phyloP scores from a whole-genome alignment of 495 filamentous ascomycete species.

The Daldinia grandis region DNA sequence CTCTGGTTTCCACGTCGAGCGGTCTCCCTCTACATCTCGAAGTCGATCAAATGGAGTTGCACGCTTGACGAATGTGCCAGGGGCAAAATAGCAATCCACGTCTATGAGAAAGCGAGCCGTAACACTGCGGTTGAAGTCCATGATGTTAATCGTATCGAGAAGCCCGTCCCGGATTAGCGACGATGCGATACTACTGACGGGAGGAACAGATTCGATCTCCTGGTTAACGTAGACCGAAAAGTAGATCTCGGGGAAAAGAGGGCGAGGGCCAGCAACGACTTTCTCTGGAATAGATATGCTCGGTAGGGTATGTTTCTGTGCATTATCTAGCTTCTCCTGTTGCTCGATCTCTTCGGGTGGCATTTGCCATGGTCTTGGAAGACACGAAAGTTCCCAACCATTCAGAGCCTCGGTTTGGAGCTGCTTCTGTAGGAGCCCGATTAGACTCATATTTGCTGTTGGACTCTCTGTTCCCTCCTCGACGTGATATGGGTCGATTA shows the following conservation, averaged over 20 bases:
- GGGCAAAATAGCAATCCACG: constrained; percentile 91
- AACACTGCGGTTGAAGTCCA: constrained; percentile 90
- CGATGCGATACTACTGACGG: constrained; percentile 75
- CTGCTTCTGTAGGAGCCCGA: constrained; percentile 84
- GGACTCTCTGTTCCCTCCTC: constrained; percentile 54
- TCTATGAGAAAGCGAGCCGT: constrained; percentile 91
- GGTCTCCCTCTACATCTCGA: constrained; percentile 73
- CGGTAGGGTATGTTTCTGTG: constrained; percentile 78
- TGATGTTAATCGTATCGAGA: constrained; percentile 91
- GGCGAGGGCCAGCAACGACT: constrained; percentile 73
- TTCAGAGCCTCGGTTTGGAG: constrained; percentile 74
- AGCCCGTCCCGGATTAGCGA: constrained; percentile 84
- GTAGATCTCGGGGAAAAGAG: constrained; percentile 90
- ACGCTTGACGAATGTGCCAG: constrained; percentile 88
- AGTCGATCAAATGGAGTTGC: constrained; percentile 91
- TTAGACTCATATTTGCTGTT: constrained; percentile 65
- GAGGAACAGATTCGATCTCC: constrained; percentile 90
- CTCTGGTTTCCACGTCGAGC: constrained; percentile 94
- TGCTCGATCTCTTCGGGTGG: constrained; percentile 58
- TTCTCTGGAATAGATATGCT: constrained; percentile 75
- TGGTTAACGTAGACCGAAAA: constrained; percentile 91
- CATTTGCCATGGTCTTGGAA: constrained; percentile 84
- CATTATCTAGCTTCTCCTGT: constrained; percentile 64
- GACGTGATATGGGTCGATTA: constrained; percentile 83
- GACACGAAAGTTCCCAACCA: constrained; percentile 78